Percentiles rank a stretch among this genome's conserved stretches.
phyloP scores from a whole-genome alignment of 257 asterid species.

The Petunia axillaris region DNA sequence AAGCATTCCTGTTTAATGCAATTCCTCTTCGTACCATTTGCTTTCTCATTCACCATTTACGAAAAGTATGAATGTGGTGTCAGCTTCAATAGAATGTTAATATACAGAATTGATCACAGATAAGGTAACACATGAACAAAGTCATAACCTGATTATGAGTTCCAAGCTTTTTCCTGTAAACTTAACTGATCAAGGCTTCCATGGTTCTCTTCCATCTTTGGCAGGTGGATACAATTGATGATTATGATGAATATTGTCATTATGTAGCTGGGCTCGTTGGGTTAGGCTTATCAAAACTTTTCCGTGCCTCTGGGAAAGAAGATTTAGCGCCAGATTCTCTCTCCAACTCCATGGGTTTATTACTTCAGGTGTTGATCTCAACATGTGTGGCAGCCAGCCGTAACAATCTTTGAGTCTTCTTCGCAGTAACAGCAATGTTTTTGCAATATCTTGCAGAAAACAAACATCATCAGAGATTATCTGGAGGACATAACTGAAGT shows the following conservation, averaged over 20 bases:
- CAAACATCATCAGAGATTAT: conserved; percentile 91
- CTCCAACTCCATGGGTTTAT: conserved; percentile 95
- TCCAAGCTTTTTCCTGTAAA: background rate
- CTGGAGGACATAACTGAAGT: conserved; percentile 95
- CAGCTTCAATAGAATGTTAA: background rate
- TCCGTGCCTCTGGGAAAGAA: conserved; percentile 90
- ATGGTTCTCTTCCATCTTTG: conserved; percentile 28
- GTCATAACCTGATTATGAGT: background rate
- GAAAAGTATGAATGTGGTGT: background rate
- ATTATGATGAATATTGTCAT: conserved; percentile 97
- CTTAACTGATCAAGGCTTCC: background rate
- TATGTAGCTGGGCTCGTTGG: conserved; percentile 98
- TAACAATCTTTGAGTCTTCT: conserved; percentile 22
- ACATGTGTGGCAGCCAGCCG: conserved; percentile 16
- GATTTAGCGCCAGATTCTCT: conserved; percentile 63
- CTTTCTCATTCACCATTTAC: background rate
- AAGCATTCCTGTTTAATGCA: background rate
- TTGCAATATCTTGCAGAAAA: conserved; percentile 58
- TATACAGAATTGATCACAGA: background rate
- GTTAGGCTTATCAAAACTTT: conserved; percentile 82
- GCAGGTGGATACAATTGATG: conserved; percentile 87
- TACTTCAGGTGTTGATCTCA: conserved; percentile 73
- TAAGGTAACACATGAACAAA: background rate
- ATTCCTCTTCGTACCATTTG: background rate
- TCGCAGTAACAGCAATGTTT: background rate